phyloP scores from a whole-genome alignment of 169 alveolate species.

The Eimeria tenella region DNA sequence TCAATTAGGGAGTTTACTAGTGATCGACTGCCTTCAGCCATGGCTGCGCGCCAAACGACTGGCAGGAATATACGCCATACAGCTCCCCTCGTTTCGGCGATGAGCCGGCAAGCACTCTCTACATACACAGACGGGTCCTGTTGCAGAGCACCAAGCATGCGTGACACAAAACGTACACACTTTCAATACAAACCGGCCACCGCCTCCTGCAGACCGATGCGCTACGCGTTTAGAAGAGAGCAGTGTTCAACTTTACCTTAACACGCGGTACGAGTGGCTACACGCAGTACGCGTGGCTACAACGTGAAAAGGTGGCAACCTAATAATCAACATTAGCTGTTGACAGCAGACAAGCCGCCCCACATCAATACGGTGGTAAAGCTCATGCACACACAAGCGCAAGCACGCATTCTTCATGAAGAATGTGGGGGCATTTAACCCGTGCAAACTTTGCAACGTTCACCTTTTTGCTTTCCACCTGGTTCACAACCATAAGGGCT shows the following conservation, averaged over 20 bases:
- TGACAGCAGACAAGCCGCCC: too few species aligned
- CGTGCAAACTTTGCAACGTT: neutral
- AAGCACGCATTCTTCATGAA: too few species aligned
- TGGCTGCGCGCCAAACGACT: slow-evolving; percentile 75
- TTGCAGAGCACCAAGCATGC: neutral
- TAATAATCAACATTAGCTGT: too few species aligned
- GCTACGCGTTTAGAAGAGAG: too few species aligned
- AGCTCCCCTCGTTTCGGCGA: slow-evolving; percentile 67
- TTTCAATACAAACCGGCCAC: neutral
- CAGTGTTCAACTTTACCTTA: too few species aligned
- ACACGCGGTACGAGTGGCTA: too few species aligned
- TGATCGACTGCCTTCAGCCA: slow-evolving; percentile 76
- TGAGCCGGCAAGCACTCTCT: slow-evolving; percentile 69
- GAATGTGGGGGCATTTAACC: too few species aligned
- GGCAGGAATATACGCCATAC: slow-evolving; percentile 76
- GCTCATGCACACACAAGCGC: too few species aligned
- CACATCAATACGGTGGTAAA: too few species aligned
- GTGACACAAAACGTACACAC: neutral
- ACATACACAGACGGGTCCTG: slow-evolving; percentile 75
- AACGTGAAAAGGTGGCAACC: too few species aligned
- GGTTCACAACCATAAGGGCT: slow-evolving; percentile 57
- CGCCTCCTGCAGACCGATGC: neutral
- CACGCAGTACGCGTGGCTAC: too few species aligned
- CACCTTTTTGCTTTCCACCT: slow-evolving; percentile 72
- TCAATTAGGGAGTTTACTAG: slow-evolving; percentile 72